Base-by-base conservation (phyloP, 1,139 yeast species). In the Eremothecium sinecaudum region DNA sequence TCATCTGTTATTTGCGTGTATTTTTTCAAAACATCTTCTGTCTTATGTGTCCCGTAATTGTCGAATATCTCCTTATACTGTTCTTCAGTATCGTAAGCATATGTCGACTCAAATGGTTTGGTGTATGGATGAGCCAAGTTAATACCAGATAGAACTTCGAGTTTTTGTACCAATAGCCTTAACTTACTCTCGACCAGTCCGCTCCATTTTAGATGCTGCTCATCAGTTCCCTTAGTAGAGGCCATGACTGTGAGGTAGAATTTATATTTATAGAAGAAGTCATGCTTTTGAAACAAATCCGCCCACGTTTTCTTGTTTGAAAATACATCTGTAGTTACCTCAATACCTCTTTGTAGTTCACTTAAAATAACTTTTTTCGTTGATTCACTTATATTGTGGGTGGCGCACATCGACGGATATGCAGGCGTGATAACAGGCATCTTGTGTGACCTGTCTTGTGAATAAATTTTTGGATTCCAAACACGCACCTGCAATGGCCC, bases 351-450 rank as follows among this genome's bases (percentile, higher is more conserved):
- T 38, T 68, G 61, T 47, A 90, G 67, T 55, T 90, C 99, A 12
- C 64, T 56, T 53, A 84, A 51, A 22, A 90, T 83, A 12, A 90
- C 73, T 46, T 72, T 75, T 52, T 83, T 92, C 0, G 97, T 87
- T 0, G 96, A 84, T 13, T 71, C 71, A 1, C 93, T 79, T 28
- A 90, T 87, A 56, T 90, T 90, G 56, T 90, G 99, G 1, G 99
- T 90, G 0, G 99, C 96, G 61, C 99, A 90, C 98, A 90, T 90
- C 1, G 97, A 86, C 0, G 99, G 99, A 53, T 90, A 90, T 0
- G 98, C 97, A 0, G 99, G 99, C 0, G 99, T 90, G 36, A 90
- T 90, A n/a, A 90, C 94, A 0, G 99, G 99, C 98, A 90, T 92
- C 46, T 77, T 67, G 59, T 90, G 99, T 21, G 75, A 75, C 39